These are phyloP conservation scores for Trichoderma guizhouense DNA, from an alignment of 2,329 filamentous ascomycete species.

Conservation along the genomic window DNA sequence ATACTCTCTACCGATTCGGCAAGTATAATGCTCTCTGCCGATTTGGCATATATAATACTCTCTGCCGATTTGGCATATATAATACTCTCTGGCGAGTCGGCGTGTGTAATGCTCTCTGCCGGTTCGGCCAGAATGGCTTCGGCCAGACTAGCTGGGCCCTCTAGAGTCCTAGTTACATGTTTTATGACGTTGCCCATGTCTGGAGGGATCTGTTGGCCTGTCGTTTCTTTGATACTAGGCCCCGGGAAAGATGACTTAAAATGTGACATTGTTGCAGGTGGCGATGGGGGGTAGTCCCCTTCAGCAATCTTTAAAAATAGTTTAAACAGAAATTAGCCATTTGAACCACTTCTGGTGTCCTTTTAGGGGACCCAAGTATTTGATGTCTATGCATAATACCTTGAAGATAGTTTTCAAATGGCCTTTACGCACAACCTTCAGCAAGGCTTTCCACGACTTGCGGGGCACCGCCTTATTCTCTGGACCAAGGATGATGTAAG, in stretches of 20 bases:
- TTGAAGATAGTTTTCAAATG: neutral
- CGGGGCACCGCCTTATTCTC: neutral
- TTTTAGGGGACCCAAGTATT: neutral
- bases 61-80: no score
- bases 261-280: neutral
- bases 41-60: no score
- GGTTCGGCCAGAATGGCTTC: neutral
- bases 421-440: neutral
- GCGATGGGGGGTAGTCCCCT: neutral
- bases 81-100: neutral
- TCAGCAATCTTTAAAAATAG: neutral
- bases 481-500: neutral
- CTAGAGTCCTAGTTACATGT: neutral
- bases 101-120: neutral
- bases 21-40: no score
- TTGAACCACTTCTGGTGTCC: neutral
- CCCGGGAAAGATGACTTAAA: neutral
- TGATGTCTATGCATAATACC: neutral
- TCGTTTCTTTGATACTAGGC: neutral
- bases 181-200: neutral
- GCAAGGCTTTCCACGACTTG: neutral
- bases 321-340: neutral
- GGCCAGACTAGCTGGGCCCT: neutral
- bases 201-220: neutral
- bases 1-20: no score